Conservation (phyloP, 345 rosid species). For the Syzygium aromaticum region DNA sequence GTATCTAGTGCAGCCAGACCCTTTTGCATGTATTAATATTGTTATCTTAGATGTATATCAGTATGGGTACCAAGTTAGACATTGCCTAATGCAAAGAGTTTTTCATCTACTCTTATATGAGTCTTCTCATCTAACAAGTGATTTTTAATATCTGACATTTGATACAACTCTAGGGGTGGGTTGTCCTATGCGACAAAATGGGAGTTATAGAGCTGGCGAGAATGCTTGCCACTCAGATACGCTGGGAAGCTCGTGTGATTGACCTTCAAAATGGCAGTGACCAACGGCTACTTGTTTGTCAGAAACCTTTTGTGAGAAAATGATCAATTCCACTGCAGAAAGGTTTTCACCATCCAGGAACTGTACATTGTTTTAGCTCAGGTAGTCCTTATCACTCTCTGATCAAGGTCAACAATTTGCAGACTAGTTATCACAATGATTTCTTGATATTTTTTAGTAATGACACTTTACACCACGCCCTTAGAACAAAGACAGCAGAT, state of each 20-base stretch:
- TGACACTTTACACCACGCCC: not conserved
- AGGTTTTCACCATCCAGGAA: constrained; percentile 5
- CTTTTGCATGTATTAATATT: not conserved
- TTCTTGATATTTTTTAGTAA: not conserved
- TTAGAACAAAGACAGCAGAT: not conserved
- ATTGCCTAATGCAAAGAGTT: not conserved
- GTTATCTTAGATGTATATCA: not conserved
- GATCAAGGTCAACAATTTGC: not conserved
- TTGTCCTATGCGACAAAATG: constrained; percentile 63
- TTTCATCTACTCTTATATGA: not conserved
- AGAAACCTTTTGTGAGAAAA: constrained; percentile 77
- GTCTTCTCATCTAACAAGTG: not conserved
- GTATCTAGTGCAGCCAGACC: not conserved
- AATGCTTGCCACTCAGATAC: constrained; percentile 56
- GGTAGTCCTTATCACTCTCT: constrained; percentile 23
- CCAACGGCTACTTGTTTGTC: constrained; percentile 92
- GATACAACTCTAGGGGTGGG: constrained; percentile 70
- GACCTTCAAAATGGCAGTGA: constrained; percentile 94
- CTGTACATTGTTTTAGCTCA: constrained; percentile 24
- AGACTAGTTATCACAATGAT: not conserved
- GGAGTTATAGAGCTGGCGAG: constrained; percentile 82
- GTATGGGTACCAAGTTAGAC: not conserved
- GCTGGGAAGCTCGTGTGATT: constrained; percentile 98
- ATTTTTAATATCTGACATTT: not conserved
- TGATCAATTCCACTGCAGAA: constrained; percentile 25